Percentiles rank a stretch among this genome's conserved stretches.
phyloP scores from a whole-genome alignment of 306 rosid genomes.

The Rosa multiflora region DNA sequence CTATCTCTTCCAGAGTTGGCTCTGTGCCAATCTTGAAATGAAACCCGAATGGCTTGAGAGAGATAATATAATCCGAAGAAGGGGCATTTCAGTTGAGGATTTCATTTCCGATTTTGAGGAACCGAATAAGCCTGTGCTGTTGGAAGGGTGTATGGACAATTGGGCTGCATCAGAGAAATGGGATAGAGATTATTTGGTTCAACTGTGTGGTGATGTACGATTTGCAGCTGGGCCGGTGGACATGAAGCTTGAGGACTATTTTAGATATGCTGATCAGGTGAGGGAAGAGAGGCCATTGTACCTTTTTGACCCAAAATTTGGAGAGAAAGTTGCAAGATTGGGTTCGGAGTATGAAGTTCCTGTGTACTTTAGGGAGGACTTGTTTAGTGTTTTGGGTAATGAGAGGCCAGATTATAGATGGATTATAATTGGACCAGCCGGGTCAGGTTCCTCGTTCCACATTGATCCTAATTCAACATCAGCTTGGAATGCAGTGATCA shows the following conservation, averaged over 20 bases:
- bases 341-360: conserved; percentile 77
- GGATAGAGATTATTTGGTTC: conserved; percentile 77
- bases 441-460: conserved; percentile 91
- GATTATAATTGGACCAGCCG: conserved; percentile 87
- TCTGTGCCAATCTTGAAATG: conserved; percentile 95
- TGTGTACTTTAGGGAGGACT: conserved; percentile 70
- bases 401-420: conserved; percentile 88
- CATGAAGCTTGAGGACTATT: conserved; percentile 78
- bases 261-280: conserved; percentile 64
- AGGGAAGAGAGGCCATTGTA: conserved; percentile 89
- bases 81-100: conserved; percentile 79
- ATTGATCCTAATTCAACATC: conserved; percentile 96
- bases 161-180: conserved; percentile 80
- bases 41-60: conserved; percentile 85
- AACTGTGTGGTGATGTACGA: conserved; percentile 57
- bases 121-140: conserved; percentile 71
- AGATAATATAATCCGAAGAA: conserved; percentile 67
- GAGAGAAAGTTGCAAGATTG: conserved; percentile 72
- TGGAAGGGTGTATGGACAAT: conserved; percentile 85
- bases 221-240: conserved; percentile 84
- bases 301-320: conserved; percentile 82
- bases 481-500: conserved; percentile 96
- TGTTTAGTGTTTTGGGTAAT: conserved; percentile 70
- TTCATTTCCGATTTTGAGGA: conserved; percentile 70
- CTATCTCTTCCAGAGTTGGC: conserved; percentile 95